phyloP scores from a whole-genome alignment of 2,329 filamentous ascomycete species.

The Colletotrichum trifolii region DNA sequence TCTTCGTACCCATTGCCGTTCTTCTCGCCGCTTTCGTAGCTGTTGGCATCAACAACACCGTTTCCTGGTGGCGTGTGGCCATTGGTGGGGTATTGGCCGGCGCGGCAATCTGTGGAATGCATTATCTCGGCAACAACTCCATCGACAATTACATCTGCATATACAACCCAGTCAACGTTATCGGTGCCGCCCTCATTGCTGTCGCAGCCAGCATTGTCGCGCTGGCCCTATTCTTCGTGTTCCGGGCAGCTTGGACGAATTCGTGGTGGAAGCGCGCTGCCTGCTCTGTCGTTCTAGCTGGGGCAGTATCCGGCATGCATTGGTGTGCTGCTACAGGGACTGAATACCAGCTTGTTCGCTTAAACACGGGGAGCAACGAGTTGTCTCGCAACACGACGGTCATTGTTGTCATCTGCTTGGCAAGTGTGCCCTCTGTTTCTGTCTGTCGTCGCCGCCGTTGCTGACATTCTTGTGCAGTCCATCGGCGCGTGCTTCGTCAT shows the following conservation, averaged over 20 bases:
- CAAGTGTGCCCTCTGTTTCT: slow-evolving; percentile 50
- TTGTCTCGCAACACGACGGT: slow-evolving; percentile 73
- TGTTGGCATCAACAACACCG: slow-evolving; percentile 68
- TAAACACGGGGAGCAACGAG: slow-evolving; percentile 52
- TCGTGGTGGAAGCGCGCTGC: slow-evolving; percentile 79
- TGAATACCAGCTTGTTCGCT: slow-evolving; percentile 67
- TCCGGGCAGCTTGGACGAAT: slow-evolving; percentile 80
- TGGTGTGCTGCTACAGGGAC: slow-evolving; percentile 83
- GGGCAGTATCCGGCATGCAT: slow-evolving; percentile 87
- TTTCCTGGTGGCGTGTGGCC: slow-evolving; percentile 68
- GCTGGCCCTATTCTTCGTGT: slow-evolving; percentile 81
- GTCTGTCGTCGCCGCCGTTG: background rate
- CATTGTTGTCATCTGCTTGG: slow-evolving; percentile 78
- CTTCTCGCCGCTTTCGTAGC: slow-evolving; percentile 78
- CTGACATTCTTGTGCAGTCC: slow-evolving; percentile 56
- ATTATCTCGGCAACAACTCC: slow-evolving; percentile 87
- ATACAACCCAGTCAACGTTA: slow-evolving; percentile 69
- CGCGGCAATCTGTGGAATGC: slow-evolving; percentile 83
- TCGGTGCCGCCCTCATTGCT: slow-evolving; percentile 78
- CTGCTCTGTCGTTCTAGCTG: slow-evolving; percentile 75
- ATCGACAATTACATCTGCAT: slow-evolving; percentile 79
- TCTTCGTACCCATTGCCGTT: slow-evolving; percentile 82
- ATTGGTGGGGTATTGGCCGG: slow-evolving; percentile 77
- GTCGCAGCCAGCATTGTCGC: slow-evolving; percentile 77
- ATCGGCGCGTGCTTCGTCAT: slow-evolving; percentile 71